Percentiles rank a stretch among this genome's conserved stretches.
These are phyloP conservation scores for Candida sakaeoensis DNA, from an alignment of 805 yeast species.

Conservation along the genomic window DNA sequence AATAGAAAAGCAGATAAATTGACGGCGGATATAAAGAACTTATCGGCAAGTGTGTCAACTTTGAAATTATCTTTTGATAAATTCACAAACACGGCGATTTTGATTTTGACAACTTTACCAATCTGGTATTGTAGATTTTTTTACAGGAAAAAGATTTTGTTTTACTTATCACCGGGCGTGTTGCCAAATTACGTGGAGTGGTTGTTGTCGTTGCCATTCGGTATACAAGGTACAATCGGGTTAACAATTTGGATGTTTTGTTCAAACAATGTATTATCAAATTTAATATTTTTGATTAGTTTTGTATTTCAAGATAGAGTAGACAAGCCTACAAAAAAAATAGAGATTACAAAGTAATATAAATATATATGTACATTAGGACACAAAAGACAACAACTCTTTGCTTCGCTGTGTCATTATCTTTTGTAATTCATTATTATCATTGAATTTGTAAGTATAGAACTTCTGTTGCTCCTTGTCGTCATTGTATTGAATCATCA, in stretches of 20 bases:
- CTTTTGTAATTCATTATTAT: constrained; percentile 7
- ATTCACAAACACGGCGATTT: constrained; percentile 29
- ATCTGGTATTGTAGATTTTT: constrained; percentile 46
- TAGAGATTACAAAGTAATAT: constrained; percentile 8
- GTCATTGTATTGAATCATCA: constrained; percentile 3
- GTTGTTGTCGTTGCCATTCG: constrained; percentile 59
- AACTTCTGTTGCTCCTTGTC: constrained; percentile 4
- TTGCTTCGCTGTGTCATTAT: constrained; percentile 5
- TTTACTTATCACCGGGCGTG: constrained; percentile 54
- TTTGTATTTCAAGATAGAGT: constrained; percentile 18
- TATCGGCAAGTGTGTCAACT: constrained; percentile 36
- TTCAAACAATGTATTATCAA: constrained; percentile 27
- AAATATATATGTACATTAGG: too few species aligned
- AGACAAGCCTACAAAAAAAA: constrained; percentile 12
- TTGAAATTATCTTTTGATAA: constrained; percentile 33
- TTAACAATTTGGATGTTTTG: constrained; percentile 54
- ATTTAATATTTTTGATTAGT: constrained; percentile 16
- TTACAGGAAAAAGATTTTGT: constrained; percentile 52
- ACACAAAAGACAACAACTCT: constrained; percentile 2
- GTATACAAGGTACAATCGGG: constrained; percentile 61
- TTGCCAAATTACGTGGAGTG: constrained; percentile 57
- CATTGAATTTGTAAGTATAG: constrained; percentile 7
- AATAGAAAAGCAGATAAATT: constrained; percentile 67
- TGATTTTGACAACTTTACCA: constrained; percentile 43
- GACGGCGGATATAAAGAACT: constrained; percentile 44